phyloP scores from a whole-genome alignment of 192 early-diverging fungal genomes.

The Entomortierella beljakovae region DNA sequence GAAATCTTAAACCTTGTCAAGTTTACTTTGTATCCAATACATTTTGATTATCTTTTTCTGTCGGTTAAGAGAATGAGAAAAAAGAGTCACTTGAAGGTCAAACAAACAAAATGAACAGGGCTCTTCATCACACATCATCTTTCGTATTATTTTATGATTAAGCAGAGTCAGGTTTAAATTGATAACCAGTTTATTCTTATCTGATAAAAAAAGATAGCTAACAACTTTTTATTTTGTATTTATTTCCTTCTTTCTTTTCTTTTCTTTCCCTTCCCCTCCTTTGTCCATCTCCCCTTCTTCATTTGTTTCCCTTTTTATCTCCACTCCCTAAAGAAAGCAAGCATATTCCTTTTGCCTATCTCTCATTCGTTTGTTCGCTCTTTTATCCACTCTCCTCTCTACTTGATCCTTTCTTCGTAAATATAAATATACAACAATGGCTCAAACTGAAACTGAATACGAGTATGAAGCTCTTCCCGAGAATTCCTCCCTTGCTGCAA shows the following conservation, averaged over 20 bases:
- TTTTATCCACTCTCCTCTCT: not conserved
- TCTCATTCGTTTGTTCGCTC: not conserved
- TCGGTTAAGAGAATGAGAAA: not conserved
- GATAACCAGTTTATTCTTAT: no score
- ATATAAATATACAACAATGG: slow-evolving; percentile 27
- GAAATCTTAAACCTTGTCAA: no score
- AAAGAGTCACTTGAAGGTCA: not conserved
- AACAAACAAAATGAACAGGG: not conserved
- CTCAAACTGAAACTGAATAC: slow-evolving; percentile 62
- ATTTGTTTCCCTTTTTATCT: not conserved
- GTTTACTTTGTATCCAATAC: no score
- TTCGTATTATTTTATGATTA: not conserved
- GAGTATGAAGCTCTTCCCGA: slow-evolving; percentile 94
- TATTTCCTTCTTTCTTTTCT: not conserved
- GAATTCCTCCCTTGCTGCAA: slow-evolving; percentile 78
- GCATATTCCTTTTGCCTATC: not conserved
- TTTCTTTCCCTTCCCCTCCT: not conserved
- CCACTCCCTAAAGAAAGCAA: not conserved
- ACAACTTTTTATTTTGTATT: not conserved
- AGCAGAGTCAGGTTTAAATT: no score
- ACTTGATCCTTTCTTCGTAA: no score
- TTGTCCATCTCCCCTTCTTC: not conserved
- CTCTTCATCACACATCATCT: not conserved
- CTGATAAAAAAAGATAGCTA: slow-evolving; percentile 5
- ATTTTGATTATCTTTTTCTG: no score